Evolutionary conservation across 495 filamentous ascomycete genomes (phyloP).

Genomic region (Neurospora sp.): DNA sequence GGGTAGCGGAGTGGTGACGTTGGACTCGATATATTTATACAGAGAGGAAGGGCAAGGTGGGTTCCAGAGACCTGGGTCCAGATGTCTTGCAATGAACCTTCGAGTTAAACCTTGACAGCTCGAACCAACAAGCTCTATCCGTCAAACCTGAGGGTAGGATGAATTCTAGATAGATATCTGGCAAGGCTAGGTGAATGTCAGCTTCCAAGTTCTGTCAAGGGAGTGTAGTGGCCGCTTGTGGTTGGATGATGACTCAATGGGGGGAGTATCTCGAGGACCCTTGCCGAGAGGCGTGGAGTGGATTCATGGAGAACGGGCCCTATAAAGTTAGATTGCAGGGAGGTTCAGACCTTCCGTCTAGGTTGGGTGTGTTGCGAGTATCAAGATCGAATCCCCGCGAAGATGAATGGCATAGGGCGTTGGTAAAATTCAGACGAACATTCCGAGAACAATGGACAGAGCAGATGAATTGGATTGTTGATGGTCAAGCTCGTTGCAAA

Average conservation of each 20-base stretch:
- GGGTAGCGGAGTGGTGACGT: neutral
- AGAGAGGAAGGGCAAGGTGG: neutral
- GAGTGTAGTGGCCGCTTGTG: neutral
- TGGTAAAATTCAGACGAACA: neutral
- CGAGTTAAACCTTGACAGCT: neutral
- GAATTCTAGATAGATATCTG: neutral
- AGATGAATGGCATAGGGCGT: neutral
- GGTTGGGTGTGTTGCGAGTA: neutral
- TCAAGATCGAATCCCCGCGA: neutral
- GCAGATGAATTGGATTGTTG: neutral
- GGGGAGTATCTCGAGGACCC: neutral
- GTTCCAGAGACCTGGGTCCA: neutral
- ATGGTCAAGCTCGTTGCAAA: neutral
- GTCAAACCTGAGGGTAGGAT: neutral
- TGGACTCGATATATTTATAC: neutral
- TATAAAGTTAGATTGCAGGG: neutral
- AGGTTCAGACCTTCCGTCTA: neutral
- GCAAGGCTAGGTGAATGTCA: neutral
- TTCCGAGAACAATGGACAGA: neutral
- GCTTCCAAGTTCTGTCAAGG: neutral
- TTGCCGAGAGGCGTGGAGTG: neutral
- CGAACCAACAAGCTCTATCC: neutral
- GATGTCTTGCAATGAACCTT: neutral
- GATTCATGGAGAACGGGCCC: neutral
- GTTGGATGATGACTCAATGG: neutral